Evolutionary conservation across 2,329 filamentous ascomycete genomes (phyloP).

Genomic region (Ophiostoma himal-ulmi): DNA sequence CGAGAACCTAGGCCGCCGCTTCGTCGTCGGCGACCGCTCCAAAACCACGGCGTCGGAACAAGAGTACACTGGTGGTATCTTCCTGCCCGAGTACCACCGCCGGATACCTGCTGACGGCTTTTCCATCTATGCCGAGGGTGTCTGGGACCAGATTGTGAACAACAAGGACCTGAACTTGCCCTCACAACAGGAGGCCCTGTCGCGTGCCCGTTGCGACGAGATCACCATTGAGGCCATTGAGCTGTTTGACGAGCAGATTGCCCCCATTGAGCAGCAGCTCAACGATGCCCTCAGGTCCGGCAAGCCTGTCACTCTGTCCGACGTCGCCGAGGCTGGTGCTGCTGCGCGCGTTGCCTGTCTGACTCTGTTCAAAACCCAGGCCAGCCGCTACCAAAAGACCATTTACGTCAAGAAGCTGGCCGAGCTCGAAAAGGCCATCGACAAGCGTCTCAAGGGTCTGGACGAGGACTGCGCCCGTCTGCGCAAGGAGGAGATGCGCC

Average conservation of each 20-base stretch:
- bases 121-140: conserved; percentile 81
- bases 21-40: conserved; percentile 67
- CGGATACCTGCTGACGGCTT: conserved; percentile 97
- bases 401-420: conserved; percentile 81
- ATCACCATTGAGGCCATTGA: conserved; percentile 84
- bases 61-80: conserved; percentile 70
- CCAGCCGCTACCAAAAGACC: conserved; percentile 92
- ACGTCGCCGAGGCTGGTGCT: conserved; percentile 69
- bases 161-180: conserved; percentile 97
- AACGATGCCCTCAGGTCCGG: conserved; percentile 68
- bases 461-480: conserved; percentile 80
- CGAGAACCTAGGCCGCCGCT: conserved; percentile 70
- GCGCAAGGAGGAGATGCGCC: conserved; percentile 91
- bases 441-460: conserved; percentile 85
- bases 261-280: conserved; percentile 81
- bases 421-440: conserved; percentile 81
- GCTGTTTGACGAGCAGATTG: conserved; percentile 73
- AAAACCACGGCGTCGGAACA: conserved; percentile 53
- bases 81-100: conserved; percentile 90
- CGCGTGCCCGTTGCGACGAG: conserved; percentile 96
- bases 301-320: conserved; percentile 63
- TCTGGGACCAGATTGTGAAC: conserved; percentile 98
- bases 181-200: conserved; percentile 92
- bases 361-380: conserved; percentile 81
- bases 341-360: conserved; percentile 65